A percentile compares a stretch with the other conserved stretches of the same genome.
Evolutionary conservation across 2,329 filamentous ascomycete genomes (phyloP).

Genomic region (Penicillium sp.): DNA sequence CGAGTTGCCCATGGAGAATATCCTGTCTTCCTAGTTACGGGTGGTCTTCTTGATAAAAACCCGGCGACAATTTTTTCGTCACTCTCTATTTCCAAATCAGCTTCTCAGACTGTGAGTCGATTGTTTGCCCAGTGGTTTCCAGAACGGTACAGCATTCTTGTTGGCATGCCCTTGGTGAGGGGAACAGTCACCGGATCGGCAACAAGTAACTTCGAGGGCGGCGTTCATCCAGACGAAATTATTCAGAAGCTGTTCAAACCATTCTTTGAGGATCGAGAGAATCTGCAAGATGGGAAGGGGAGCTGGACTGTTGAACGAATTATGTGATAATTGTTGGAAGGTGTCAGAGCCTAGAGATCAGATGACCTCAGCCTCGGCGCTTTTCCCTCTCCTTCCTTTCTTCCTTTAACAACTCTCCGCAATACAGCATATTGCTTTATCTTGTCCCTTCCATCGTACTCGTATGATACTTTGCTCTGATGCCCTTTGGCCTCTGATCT

Average conservation of each 20-base stretch:
- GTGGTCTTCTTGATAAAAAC: neutral
- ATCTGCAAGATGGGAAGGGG: neutral
- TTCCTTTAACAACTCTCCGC: too few relatives aligned
- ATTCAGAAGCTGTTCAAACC: neutral
- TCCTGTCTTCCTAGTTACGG: neutral
- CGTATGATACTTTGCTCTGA: too few relatives aligned
- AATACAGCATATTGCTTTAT: too few relatives aligned
- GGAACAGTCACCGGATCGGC: neutral
- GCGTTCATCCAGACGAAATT: neutral
- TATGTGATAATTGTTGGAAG: too few relatives aligned
- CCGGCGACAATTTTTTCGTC: neutral
- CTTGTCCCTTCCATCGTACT: too few relatives aligned
- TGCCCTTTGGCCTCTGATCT: too few relatives aligned
- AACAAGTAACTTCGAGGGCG: neutral
- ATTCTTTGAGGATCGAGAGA: neutral
- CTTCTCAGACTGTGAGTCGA: neutral
- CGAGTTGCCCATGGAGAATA: neutral
- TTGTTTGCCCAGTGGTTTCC: neutral
- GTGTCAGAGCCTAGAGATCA: too few relatives aligned
- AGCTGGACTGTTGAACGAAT: neutral
- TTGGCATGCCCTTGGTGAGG: neutral
- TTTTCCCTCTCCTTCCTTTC: too few relatives aligned
- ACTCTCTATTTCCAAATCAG: neutral
- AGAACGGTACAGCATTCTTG: neutral
- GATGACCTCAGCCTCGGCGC: too few relatives aligned